Conservation (phyloP, 805 yeast genomes). For the Kuraishia piskuri region DNA sequence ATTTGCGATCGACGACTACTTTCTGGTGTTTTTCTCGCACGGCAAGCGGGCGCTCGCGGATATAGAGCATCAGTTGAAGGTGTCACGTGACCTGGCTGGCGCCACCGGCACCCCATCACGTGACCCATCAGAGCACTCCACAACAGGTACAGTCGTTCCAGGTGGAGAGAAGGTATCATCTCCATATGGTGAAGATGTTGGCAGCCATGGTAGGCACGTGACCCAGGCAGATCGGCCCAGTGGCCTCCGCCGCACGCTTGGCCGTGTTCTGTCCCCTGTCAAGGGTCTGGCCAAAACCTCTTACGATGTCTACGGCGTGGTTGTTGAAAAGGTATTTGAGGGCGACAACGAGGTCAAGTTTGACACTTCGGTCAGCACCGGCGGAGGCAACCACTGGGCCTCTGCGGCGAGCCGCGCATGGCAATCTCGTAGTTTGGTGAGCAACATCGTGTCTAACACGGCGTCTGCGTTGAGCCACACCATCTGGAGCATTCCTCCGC, state of each 20-base stretch:
- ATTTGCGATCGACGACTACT: constrained; percentile 58
- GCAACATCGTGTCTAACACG: neutral
- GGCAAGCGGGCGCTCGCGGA: constrained; percentile 34
- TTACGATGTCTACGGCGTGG: neutral
- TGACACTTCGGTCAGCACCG: no score
- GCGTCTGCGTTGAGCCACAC: neutral
- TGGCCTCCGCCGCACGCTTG: neutral
- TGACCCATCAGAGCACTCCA: no score
- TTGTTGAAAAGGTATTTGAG: neutral
- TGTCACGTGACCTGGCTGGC: no score
- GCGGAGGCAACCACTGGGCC: neutral
- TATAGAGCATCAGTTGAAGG: constrained; percentile 31
- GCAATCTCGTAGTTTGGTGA: neutral
- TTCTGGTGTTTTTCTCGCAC: constrained; percentile 54
- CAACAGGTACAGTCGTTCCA: no score
- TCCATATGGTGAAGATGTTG: no score
- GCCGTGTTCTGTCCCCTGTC: neutral
- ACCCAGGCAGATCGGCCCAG: neutral
- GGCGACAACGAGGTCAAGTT: neutral
- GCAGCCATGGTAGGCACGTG: neutral
- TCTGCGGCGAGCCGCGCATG: neutral
- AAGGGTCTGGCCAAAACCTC: neutral
- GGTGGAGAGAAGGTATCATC: no score
- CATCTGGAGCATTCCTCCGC: neutral
- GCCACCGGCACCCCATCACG: no score